Evolutionary conservation across 2,329 filamentous ascomycete genomes (phyloP), one percentile per base, ranked within the genome.

Genomic region (Diaporthe helianthi): DNA sequence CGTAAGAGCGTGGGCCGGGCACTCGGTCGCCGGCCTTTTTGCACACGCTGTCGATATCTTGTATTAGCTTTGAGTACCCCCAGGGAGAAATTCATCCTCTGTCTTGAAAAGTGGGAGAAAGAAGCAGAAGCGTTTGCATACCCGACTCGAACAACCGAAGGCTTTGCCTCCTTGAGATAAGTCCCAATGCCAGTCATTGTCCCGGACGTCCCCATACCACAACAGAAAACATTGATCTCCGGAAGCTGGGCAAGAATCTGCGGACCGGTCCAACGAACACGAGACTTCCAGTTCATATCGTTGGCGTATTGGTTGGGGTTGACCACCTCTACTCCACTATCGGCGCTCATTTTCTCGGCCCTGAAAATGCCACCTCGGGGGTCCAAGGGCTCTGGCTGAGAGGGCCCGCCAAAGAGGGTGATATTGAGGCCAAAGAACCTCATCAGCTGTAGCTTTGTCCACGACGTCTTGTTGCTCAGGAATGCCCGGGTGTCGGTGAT

Each of bases 231-330:
- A 19, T 60, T 46, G 38, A 60, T 60, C 24, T 60, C 38, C 15
- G 54, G 54, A 4, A 60, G 17, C 24, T 60, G 54, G 5, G 54
- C 8, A 2, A 60, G 54, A 2, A 60, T 60, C 24, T 60, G 54
- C 13, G 54, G 54, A 3, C 38, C 54, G 1, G 54, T 60, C 54
- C 38, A 60, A 13, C 54, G 54, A 6, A 46, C 17, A 17, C 46
- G 54, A 5, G 38, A 15, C 5, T 44, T 44, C 54, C 54, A 60
- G 54, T 60, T 60, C 36, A 29, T 31, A 10, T 60, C 38, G 3
- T 60, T 60, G 29, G 54, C 24, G 38, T 60, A 60, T 24, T 60
- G 54, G 54, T 60, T 60, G 9, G 54, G 38, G 5, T 60, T 60
- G 2, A 60, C 24, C 9, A 15, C 17, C 17, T 46, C 36, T 17